Evolutionary conservation across 1,139 yeast genomes (phyloP), one percentile per base, ranked within the genome.

Genomic region (Kodamaea sp.): DNA sequence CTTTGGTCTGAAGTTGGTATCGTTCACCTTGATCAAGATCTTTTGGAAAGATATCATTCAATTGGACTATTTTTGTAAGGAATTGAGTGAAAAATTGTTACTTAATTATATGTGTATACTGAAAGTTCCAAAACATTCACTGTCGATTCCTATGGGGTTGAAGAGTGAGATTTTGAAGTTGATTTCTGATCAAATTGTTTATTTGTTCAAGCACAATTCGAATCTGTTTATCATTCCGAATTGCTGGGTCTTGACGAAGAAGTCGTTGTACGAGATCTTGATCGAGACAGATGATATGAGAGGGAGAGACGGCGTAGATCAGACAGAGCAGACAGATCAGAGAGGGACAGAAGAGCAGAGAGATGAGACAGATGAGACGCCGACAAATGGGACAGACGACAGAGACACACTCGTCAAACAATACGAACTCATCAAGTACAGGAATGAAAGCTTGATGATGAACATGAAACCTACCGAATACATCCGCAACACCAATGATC

Each of bases 151-250:
- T 7, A 46, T 44, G 4, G 10, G 22, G 8, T 39, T 69, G 12
- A 59, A 55, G 35, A 49, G 42, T 6, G 58, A 53, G 25, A 39
- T 69, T 2, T 44, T 65, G 6, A 38, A 38, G 1, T 54, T 57
- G 35, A 60, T 70, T 5, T 48, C 66, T 1, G 58, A 59, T n/a
- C 56, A 59, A 8, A 65, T 80, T 2, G 57, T 63, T 10, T 70
- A 67, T 44, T 61, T 83, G 15, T 87, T 84, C 64, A 70, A 71
- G 50, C 61, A 65, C 50, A 73, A 82, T 70, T 50, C 80, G 55
- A 89, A 85, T 50, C 74, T 82, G 5, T 88, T 89, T 50, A 79
- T 89, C n/a, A 71, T 86, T 29, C 95, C 96, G 0, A 74, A 72
- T 38, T 73, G 69, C 41, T 89, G 97, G 97, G 67, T 73, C 9